Evolutionary conservation across 192 early-diverging fungal species (phyloP).

Genomic region (Geranomyces variabilis): DNA sequence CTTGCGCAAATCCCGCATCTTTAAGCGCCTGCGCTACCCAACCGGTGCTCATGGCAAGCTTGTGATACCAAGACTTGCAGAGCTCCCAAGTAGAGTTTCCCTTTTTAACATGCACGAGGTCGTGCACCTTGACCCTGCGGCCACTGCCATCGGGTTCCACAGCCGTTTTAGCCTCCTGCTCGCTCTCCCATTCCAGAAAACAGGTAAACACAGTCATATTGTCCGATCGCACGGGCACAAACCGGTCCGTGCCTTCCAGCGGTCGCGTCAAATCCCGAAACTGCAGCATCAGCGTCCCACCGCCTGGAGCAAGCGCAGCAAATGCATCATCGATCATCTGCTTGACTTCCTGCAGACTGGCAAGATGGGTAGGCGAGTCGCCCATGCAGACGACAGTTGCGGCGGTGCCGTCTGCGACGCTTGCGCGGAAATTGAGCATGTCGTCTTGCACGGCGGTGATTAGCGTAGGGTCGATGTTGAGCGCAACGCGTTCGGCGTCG

Average conservation of each 20-base stretch:
- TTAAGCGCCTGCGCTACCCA: conserved; percentile 8
- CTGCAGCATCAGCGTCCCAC: conserved; percentile 31
- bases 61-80: conserved; percentile 40
- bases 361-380: conserved; percentile 42
- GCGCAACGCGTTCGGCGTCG: conserved; percentile 4
- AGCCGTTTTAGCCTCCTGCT: not conserved
- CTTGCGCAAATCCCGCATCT: conserved; percentile 17
- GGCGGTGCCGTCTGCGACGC: conserved; percentile 8
- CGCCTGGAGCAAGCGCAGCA: conserved; percentile 24
- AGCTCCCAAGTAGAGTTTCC: conserved; percentile 40
- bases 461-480: not conserved
- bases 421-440: conserved; percentile 31
- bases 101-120: conserved; percentile 44
- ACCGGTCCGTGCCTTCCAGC: conserved; percentile 34
- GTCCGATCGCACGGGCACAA: conserved; percentile 44
- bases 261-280: conserved; percentile 34
- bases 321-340: conserved; percentile 23
- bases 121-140: conserved; percentile 31
- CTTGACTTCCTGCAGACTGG: conserved; percentile 32
- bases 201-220: conserved; percentile 43
- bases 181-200: conserved; percentile 42
- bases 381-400: conserved; percentile 46
- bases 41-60: conserved; percentile 24
- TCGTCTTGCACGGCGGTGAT: conserved; percentile 31
- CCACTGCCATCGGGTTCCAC: conserved; percentile 31